Evolutionary conservation across 1,284 basidiomycete genomes (phyloP), one percentile per base, ranked within the genome.

Genomic region (Somion occarium): DNA sequence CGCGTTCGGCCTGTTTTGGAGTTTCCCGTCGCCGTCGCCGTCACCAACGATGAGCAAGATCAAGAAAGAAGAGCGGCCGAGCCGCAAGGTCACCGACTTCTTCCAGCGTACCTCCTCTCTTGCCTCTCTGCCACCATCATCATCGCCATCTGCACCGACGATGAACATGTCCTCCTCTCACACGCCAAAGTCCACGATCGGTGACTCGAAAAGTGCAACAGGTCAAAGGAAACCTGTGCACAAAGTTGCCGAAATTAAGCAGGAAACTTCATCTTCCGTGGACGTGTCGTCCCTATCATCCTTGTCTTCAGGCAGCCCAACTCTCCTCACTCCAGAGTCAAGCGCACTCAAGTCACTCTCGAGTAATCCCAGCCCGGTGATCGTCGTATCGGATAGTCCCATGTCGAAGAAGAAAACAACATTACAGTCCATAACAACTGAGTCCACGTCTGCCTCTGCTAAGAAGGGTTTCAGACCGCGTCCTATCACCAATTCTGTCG

Each of bases 81-180:
- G 47, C 37, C n/a, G 48, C 15, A 55, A 53, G 22, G 25, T 59
- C 5, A 55, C 56, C 2, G 56, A 56, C 37, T 57, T 56, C 46
- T 59, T 59, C 52, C 57, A 39, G 25, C 25, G 26, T 24, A 24
- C 37, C n/a, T 34, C 41, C 27, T 47, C 50, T 18, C 34, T 30
- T 11, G 48, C 51, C 9, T 49, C 56, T 9, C 53, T 49, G 38
- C 50, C 53, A n/a, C n/a, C n/a, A 1, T 53, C 50, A 20, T 49
- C 55, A 20, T 45, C 50, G 4, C 46, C 53, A 13, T 25, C 51
- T 19, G 41, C 37, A 26, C 49, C 54, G 18, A 30, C 43, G 15
- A 46, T 7, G 30, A 34, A 34, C 49, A 57, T 42, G 24, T 18
- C 30, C 12, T 5, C 45, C 15, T 37, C 54, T 11, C 15, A 34